Conservation (phyloP, 768 basidiomycete species). For the Zangia roseola region DNA sequence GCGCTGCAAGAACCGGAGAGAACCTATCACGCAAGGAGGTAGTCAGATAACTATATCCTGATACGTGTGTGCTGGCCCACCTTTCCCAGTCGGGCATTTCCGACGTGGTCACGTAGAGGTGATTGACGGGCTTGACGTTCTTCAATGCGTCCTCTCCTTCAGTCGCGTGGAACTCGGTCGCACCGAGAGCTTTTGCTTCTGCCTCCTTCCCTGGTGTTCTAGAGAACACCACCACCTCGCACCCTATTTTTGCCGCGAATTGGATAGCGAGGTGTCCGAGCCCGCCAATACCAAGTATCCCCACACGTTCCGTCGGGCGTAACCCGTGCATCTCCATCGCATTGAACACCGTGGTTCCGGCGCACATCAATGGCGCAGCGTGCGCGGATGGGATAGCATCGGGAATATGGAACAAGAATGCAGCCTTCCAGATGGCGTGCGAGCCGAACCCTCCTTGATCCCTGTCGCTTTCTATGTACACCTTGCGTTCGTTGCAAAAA, state of each 20-base stretch:
- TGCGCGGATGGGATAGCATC: constrained; percentile 18
- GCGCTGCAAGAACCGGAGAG: constrained; percentile 14
- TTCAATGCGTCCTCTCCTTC: too few relatives aligned
- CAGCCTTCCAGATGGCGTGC: constrained; percentile 28
- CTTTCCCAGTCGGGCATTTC: constrained; percentile 11
- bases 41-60: too few relatives aligned
- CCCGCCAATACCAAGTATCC: constrained; percentile 28
- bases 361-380: constrained; percentile 31
- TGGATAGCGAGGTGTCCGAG: constrained; percentile 30
- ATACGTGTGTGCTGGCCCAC: neutral
- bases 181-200: constrained; percentile 26
- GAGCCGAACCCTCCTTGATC: constrained; percentile 22
- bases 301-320: constrained; percentile 26
- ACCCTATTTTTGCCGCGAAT: constrained; percentile 31
- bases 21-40: constrained; percentile 7
- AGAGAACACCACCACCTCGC: constrained; percentile 29
- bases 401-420: constrained; percentile 29
- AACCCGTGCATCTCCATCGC: constrained; percentile 19
- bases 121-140: too few relatives aligned
- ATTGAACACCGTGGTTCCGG: constrained; percentile 25
- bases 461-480: constrained; percentile 11
- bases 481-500: constrained; percentile 8
- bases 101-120: too few relatives aligned
- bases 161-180: constrained; percentile 22
- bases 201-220: constrained; percentile 21